These are phyloP conservation scores for Aureobasidium uvarum DNA, from an alignment of 2,329 filamentous ascomycete species.

Conservation along the genomic window DNA sequence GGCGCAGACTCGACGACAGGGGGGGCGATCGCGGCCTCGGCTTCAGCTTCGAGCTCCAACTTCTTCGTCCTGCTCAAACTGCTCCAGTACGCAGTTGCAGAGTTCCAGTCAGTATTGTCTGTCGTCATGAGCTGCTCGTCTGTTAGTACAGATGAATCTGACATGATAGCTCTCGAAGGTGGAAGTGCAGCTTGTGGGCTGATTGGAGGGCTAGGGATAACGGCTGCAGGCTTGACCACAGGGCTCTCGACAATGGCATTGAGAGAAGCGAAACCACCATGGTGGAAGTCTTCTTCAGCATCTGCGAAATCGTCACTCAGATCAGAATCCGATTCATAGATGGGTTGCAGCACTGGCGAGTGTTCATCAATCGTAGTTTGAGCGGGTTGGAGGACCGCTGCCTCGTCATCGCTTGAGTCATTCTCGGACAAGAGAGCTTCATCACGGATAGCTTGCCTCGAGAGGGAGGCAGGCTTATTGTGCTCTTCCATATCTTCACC, in stretches of 20 bases:
- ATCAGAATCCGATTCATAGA: slow-evolving; percentile 40
- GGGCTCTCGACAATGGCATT: slow-evolving; percentile 69
- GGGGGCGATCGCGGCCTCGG: slow-evolving; percentile 36
- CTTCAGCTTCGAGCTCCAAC: slow-evolving; percentile 60
- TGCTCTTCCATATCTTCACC: slow-evolving; percentile 8
- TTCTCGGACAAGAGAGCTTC: slow-evolving; percentile 8
- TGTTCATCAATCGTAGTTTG: neutral
- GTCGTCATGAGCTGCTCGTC: slow-evolving; percentile 25
- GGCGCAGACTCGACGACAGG: slow-evolving; percentile 46
- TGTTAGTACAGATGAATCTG: slow-evolving; percentile 22
- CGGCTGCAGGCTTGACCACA: slow-evolving; percentile 32
- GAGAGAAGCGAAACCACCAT: slow-evolving; percentile 68
- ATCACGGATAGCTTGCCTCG: slow-evolving; percentile 1
- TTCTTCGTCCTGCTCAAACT: slow-evolving; percentile 62
- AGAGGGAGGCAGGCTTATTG: neutral
- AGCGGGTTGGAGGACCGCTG: neutral
- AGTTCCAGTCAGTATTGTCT: slow-evolving; percentile 60
- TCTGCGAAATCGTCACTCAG: slow-evolving; percentile 68
- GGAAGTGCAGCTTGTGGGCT: slow-evolving; percentile 32
- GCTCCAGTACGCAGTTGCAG: slow-evolving; percentile 68
- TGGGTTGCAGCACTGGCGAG: slow-evolving; percentile 23
- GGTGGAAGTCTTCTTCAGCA: slow-evolving; percentile 68
- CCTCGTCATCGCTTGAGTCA: slow-evolving; percentile 27
- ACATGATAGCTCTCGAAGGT: slow-evolving; percentile 2
- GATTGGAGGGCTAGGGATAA: slow-evolving; percentile 30